Base-by-base conservation (phyloP, 1,284 basidiomycete species). In the Ceratorhiza oryzae-sativae region DNA sequence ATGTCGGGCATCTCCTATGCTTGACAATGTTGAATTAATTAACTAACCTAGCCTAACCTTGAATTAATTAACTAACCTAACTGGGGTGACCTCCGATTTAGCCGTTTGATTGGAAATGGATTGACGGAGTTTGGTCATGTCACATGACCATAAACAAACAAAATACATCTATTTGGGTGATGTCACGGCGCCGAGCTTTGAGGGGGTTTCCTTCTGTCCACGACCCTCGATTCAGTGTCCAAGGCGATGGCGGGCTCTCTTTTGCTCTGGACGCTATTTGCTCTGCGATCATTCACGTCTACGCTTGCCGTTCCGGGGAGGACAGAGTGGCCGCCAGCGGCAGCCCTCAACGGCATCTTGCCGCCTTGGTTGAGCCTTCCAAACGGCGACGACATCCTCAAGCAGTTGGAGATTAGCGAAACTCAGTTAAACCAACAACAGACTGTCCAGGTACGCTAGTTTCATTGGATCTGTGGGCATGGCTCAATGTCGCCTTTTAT, bases 361-460 rank as follows among this genome's bases (percentile, higher is more conserved):
- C 74, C 74, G 18, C 72, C 68, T 10, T 75, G 71, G 61, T 59
- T 73, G 12, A 46, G 58, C 30, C 48, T 75, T 9, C 74, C 74
- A 18, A 60, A 63, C 34, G 41, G 67, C 41, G 72, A 73, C n/a
- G 72, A 73, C 25, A 49, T 75, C 55, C 65, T 68, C 32, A 53
- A 58, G 41, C 32, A 75, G 46, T 63, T 73, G 23, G 65, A 59
- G n/a, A 25, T 75, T 13, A 58, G 41, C 15, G 71, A 72, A 25
- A 65, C 65, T 0, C 32, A 48, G 39, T n/a, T 75, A 10, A 39
- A 73, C 12, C 59, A 71, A 42, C 65, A 65, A 41, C 72, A 73
- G 30, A 13, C 30, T n/a, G 18, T 73, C 13, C 67, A 70, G 55
- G 55, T 65, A 30, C 48, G 67, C 20, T n/a, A 34, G 4, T 45